These are phyloP conservation scores for Microsporum ferrugineum DNA, from an alignment of 2,329 filamentous ascomycete genomes.

Conservation along the genomic window DNA sequence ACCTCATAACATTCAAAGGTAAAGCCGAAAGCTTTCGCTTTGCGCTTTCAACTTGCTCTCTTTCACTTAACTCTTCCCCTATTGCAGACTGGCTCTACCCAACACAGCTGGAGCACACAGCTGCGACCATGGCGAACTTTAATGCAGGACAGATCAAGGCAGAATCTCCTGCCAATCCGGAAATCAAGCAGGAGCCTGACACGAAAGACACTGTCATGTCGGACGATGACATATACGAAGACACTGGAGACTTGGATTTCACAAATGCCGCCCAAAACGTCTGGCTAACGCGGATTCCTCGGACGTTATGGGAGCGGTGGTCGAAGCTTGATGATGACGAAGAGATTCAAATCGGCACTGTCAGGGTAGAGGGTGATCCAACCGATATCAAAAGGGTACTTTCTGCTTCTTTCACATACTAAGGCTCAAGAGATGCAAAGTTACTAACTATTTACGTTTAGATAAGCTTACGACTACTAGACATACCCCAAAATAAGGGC, in stretches of 20 bases:
- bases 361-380: constrained; percentile 49
- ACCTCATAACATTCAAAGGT: background rate
- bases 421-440: background rate
- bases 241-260: constrained; percentile 54
- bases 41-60: background rate
- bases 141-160: constrained; percentile 24
- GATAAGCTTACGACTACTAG: constrained; percentile 59
- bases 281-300: constrained; percentile 68
- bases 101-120: background rate
- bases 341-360: constrained; percentile 68
- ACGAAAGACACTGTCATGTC: constrained; percentile 28
- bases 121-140: constrained; percentile 6
- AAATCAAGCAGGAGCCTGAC: constrained; percentile 34
- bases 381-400: constrained; percentile 40
- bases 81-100: background rate
- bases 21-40: background rate
- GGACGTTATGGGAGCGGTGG: constrained; percentile 73
- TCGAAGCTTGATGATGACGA: constrained; percentile 63
- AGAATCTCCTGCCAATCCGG: constrained; percentile 29
- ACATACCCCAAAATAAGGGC: constrained; percentile 54
- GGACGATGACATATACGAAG: constrained; percentile 62
- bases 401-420: background rate
- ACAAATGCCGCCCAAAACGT: constrained; percentile 36
- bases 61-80: background rate
- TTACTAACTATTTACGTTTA: constrained; percentile 31